These are phyloP conservation scores for Neofusicoccum sp. DNA, from an alignment of 2,329 filamentous ascomycete species.

Conservation along the genomic window DNA sequence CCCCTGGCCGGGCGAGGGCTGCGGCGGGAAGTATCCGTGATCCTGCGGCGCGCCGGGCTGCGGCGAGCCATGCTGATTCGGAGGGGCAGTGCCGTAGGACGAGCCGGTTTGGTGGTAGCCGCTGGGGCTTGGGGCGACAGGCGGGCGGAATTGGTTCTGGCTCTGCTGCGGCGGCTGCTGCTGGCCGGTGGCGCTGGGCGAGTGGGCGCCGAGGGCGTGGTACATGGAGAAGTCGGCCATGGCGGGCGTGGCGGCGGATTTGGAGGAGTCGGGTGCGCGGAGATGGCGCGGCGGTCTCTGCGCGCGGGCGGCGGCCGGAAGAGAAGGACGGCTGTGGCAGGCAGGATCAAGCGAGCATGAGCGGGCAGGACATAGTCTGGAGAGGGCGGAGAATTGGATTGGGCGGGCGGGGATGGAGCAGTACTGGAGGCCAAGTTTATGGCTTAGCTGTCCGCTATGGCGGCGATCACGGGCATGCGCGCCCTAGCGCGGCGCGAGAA, in stretches of 20 bases:
- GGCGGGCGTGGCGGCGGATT: conserved; percentile 6
- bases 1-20: conserved; percentile 31
- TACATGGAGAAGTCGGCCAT: conserved; percentile 38
- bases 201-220: conserved; percentile 33
- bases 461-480: conserved; percentile 17
- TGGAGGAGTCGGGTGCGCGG: not conserved
- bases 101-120: conserved; percentile 48
- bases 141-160: conserved; percentile 41
- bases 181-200: conserved; percentile 31
- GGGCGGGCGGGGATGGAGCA: not conserved
- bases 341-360: conserved; percentile 14
- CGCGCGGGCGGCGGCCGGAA: not conserved
- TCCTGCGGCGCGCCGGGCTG: conserved; percentile 31
- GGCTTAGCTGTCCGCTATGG: conserved; percentile 18
- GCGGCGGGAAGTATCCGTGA: conserved; percentile 47
- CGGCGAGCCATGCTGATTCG: conserved; percentile 37
- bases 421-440: conserved; percentile 18
- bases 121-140: conserved; percentile 47
- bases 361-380: conserved; percentile 5
- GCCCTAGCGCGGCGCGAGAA: conserved; percentile 12
- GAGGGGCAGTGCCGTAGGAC: conserved; percentile 32
- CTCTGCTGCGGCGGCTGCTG: conserved; percentile 28
- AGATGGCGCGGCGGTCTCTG: not conserved
- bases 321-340: not conserved
- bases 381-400: not conserved